Evolutionary conservation across 331 rosid genomes (phyloP).

Genomic region (Erythrophleum ivorense): DNA sequence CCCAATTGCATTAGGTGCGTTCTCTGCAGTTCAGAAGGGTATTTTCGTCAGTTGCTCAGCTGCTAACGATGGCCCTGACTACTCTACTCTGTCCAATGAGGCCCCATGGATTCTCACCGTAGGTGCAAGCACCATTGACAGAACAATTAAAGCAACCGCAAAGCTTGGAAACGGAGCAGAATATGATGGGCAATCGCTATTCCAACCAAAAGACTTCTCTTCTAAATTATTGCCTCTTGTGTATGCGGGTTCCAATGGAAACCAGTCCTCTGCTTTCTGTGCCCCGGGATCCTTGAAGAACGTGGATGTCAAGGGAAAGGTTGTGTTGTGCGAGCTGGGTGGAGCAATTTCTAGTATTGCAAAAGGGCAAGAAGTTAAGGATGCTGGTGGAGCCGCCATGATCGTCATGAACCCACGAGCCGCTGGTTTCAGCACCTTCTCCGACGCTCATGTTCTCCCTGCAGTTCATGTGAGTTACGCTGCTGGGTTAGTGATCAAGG

Average conservation of each 20-base stretch:
- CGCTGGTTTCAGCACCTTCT: slow-evolving; percentile 48
- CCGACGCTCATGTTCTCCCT: slow-evolving; percentile 59
- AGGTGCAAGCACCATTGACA: slow-evolving; percentile 80
- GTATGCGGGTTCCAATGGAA: slow-evolving; percentile 52
- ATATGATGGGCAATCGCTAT: slow-evolving; percentile 57
- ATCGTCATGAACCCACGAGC: slow-evolving; percentile 47
- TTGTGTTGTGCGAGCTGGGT: slow-evolving; percentile 70
- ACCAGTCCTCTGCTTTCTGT: slow-evolving; percentile 41
- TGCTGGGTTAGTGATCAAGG: slow-evolving; percentile 52
- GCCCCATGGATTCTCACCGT: slow-evolving; percentile 88
- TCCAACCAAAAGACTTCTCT: slow-evolving; percentile 52
- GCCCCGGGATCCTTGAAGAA: slow-evolving; percentile 44
- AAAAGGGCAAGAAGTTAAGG: slow-evolving; percentile 58
- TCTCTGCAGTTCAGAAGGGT: slow-evolving; percentile 63
- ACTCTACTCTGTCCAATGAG: slow-evolving; percentile 56
- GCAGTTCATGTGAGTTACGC: slow-evolving; percentile 56
- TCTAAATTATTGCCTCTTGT: slow-evolving; percentile 51
- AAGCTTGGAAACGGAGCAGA: slow-evolving; percentile 64
- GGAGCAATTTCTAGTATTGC: slow-evolving; percentile 27
- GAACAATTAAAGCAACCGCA: slow-evolving; percentile 57
- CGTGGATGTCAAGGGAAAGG: slow-evolving; percentile 49
- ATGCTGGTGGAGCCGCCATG: slow-evolving; percentile 72
- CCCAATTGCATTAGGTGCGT: slow-evolving; percentile 70
- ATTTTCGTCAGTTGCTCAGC: slow-evolving; percentile 77
- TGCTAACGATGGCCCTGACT: slow-evolving; percentile 57